Evolutionary conservation across 345 rosid genomes (phyloP).

Genomic region (Gossypium thurberi): DNA sequence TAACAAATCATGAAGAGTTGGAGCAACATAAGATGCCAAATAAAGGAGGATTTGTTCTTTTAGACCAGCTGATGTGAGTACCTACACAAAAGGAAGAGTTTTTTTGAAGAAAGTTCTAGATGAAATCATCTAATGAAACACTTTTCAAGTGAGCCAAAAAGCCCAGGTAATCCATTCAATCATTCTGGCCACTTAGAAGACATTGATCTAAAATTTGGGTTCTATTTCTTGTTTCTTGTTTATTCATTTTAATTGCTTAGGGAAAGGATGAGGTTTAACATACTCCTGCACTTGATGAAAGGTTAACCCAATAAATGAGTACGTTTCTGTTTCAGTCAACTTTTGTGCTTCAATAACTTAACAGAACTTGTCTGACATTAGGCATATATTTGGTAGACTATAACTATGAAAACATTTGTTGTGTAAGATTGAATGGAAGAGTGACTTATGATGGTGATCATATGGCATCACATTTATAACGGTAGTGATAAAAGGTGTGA

Average conservation of each 20-base stretch:
- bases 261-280: not conserved
- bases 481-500: conserved; percentile 1
- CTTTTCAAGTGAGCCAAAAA: not conserved
- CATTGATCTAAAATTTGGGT: not conserved
- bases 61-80: not conserved
- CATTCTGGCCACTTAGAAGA: not conserved
- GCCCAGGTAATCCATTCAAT: not conserved
- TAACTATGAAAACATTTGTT: not conserved
- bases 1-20: not conserved
- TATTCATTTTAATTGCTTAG: not conserved
- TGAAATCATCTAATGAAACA: not conserved
- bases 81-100: not conserved
- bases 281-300: not conserved
- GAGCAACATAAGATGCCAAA: not conserved
- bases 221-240: not conserved
- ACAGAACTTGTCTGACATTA: not conserved
- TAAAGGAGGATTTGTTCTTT: not conserved
- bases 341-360: not conserved
- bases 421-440: not conserved
- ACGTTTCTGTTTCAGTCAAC: not conserved
- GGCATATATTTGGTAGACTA: not conserved
- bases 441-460: not conserved
- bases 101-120: not conserved
- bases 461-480: not conserved
- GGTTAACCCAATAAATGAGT: not conserved